A percentile compares a stretch with the other conserved stretches of the same genome.
These are phyloP conservation scores for Phtheirospermum japonicum DNA, from an alignment of 257 asterid genomes.

Conservation along the genomic window DNA sequence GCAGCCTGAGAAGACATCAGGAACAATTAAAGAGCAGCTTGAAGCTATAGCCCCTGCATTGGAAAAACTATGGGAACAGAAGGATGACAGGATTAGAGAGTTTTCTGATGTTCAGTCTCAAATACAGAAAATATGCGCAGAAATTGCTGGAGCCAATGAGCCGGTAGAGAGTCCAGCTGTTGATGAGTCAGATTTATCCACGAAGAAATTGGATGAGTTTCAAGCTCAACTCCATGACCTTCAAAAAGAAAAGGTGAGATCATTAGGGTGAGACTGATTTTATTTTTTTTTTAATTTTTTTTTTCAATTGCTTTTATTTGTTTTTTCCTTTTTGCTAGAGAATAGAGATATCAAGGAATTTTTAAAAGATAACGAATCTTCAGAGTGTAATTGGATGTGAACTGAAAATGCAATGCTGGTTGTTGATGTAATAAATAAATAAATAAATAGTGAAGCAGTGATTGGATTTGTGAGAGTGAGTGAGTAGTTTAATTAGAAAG, in stretches of 20 bases:
- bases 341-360: background rate
- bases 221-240: slow-evolving; percentile 86
- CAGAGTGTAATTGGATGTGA: background rate
- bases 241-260: slow-evolving; percentile 82
- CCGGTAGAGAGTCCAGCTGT: slow-evolving; percentile 59
- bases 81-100: slow-evolving; percentile 80
- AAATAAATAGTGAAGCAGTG: background rate
- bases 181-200: slow-evolving; percentile 80
- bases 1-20: slow-evolving; percentile 92
- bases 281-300: too few relatives aligned
- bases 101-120: slow-evolving; percentile 89
- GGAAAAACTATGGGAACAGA: slow-evolving; percentile 80
- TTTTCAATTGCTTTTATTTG: too few relatives aligned
- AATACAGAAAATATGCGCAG: slow-evolving; percentile 75
- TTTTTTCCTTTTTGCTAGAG: background rate
- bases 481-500: background rate
- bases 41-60: slow-evolving; percentile 83
- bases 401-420: background rate
- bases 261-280: too few relatives aligned
- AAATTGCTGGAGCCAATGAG: slow-evolving; percentile 71
- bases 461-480: background rate
- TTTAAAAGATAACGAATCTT: too few relatives aligned
- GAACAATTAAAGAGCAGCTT: slow-evolving; percentile 96
- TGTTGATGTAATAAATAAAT: background rate
- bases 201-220: slow-evolving; percentile 76